Conservation (phyloP, 768 basidiomycete species). For the Tulasnella sp. region DNA sequence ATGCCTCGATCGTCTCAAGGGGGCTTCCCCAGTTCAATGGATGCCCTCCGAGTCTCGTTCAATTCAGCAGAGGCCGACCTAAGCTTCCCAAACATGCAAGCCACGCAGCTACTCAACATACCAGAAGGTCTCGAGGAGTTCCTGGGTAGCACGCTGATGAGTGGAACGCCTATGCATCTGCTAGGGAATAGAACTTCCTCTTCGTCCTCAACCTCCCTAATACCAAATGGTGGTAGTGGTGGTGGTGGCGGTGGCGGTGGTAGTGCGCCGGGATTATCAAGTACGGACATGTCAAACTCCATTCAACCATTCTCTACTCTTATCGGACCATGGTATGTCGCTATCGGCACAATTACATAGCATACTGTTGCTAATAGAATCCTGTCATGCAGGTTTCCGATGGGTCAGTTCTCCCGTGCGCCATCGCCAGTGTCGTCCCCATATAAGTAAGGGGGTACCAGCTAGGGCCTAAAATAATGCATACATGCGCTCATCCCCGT, state of each 20-base stretch:
- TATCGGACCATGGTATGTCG: constrained; percentile 14
- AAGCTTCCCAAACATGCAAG: constrained; percentile 17
- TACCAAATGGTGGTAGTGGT: constrained; percentile 2
- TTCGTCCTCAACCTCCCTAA: neutral
- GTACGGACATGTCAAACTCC: neutral
- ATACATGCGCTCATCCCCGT: neutral
- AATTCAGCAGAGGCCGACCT: constrained; percentile 20
- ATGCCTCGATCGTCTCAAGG: neutral
- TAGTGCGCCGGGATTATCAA: neutral
- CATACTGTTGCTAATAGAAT: neutral
- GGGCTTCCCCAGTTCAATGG: neutral
- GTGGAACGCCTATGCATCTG: neutral
- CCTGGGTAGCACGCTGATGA: constrained; percentile 13
- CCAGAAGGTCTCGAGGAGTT: constrained; percentile 19
- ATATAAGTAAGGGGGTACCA: constrained; percentile 1
- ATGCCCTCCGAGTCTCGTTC: constrained; percentile 17
- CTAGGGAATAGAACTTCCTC: neutral
- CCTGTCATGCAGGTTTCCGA: constrained; percentile 8
- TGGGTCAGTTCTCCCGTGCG: constrained; percentile 15
- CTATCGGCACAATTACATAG: neutral
- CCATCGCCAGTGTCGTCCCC: constrained; percentile 4
- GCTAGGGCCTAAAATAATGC: neutral
- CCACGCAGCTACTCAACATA: constrained; percentile 18
- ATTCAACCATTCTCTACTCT: constrained; percentile 11
- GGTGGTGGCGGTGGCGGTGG: neutral